These are phyloP conservation scores for Tritrichomonas foetus DNA, from an alignment of 208 protist genomes.

Conservation along the genomic window DNA sequence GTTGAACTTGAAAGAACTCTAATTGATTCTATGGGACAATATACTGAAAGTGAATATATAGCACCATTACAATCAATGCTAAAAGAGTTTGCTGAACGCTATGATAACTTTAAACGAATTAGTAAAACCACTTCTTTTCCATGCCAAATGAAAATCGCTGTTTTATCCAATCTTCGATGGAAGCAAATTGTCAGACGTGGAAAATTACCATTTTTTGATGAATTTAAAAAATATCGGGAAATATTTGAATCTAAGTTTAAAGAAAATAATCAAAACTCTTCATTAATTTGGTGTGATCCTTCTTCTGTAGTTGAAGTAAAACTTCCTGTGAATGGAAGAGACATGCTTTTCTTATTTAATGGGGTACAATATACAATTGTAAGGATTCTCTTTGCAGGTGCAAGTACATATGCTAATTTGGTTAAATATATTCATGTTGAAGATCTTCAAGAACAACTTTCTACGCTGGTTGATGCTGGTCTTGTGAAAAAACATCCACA, in stretches of 20 bases:
- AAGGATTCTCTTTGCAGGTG: neutral
- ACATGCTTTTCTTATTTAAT: neutral
- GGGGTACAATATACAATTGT: slow-evolving; percentile 1
- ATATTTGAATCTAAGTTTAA: neutral
- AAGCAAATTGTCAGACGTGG: neutral
- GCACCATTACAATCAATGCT: neutral
- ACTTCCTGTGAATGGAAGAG: neutral
- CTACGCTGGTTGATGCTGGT: neutral
- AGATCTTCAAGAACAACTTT: neutral
- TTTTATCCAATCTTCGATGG: neutral
- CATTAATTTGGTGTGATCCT: neutral
- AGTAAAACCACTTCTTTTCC: no score
- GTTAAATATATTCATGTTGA: neutral
- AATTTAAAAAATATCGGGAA: neutral
- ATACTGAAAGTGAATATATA: neutral
- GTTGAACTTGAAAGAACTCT: neutral
- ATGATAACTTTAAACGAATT: neutral
- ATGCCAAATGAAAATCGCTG: neutral
- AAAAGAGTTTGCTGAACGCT: neutral
- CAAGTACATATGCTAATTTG: neutral
- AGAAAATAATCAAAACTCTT: neutral
- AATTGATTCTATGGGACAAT: neutral
- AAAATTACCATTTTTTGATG: neutral
- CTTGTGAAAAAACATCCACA: neutral
- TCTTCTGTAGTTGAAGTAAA: neutral